phyloP scores from a whole-genome alignment of 768 basidiomycete genomes.

The Baorangia bicolor region DNA sequence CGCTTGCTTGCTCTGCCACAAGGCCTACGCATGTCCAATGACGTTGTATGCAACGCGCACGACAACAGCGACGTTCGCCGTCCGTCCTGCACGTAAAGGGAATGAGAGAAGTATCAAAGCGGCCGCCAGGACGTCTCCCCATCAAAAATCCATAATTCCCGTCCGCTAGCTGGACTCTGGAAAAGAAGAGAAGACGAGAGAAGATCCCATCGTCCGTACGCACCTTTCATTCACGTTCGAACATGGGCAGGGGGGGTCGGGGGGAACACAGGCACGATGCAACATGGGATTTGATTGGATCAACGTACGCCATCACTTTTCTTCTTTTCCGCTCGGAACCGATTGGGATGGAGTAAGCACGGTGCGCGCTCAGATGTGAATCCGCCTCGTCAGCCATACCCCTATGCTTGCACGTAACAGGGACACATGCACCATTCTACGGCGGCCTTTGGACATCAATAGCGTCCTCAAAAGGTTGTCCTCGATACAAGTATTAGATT shows the following conservation, averaged over 20 bases:
- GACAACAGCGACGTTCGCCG: constrained; percentile 1
- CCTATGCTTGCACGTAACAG: constrained; percentile 10
- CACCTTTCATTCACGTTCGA: constrained; percentile 8
- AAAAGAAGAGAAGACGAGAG: constrained; percentile 11
- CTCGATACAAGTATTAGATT: neutral
- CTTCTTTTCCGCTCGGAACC: constrained; percentile 14
- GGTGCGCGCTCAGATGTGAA: neutral
- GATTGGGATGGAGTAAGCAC: constrained; percentile 1
- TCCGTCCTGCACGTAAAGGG: constrained; percentile 23
- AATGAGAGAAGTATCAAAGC: constrained; percentile 4
- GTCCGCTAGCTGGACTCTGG: neutral
- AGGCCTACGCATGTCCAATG: constrained; percentile 22
- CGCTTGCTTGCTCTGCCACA: constrained; percentile 12
- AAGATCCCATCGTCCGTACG: neutral
- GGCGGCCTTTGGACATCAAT: neutral
- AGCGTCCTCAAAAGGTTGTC: neutral
- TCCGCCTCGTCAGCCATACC: neutral
- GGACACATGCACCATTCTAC: neutral
- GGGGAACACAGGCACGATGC: neutral
- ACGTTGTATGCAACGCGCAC: constrained; percentile 17
- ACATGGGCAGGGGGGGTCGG: neutral
- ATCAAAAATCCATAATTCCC: constrained; percentile 15
- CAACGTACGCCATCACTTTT: constrained; percentile 9
- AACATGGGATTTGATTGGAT: constrained; percentile 7
- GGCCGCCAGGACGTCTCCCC: constrained; percentile 4